phyloP scores from a whole-genome alignment of 208 protist genomes.

The Acanthamoeba castellanii region DNA sequence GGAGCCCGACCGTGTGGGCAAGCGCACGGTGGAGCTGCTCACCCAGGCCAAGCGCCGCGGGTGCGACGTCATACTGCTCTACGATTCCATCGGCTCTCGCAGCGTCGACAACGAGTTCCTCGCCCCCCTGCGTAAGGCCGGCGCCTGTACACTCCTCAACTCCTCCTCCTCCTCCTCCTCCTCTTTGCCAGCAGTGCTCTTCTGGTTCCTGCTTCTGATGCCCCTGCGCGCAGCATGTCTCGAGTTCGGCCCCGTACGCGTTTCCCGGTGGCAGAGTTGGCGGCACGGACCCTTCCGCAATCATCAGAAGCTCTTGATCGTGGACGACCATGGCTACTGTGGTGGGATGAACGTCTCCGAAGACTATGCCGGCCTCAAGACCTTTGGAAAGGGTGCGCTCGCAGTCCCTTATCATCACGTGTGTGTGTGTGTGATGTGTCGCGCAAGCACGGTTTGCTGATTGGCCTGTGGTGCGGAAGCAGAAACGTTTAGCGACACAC shows the following conservation, averaged over 20 bases:
- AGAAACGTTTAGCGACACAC: slow-evolving; percentile 80
- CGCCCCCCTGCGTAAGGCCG: neutral
- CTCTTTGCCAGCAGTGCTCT: neutral
- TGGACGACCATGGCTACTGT: slow-evolving; percentile 81
- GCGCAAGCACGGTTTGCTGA: neutral
- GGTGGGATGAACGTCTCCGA: slow-evolving; percentile 76
- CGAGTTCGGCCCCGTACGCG: slow-evolving; percentile 54
- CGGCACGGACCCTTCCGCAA: slow-evolving; percentile 75
- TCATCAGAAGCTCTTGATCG: slow-evolving; percentile 82
- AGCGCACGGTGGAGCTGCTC: slow-evolving; percentile 76
- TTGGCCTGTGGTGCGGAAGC: neutral
- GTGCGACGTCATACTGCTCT: slow-evolving; percentile 79
- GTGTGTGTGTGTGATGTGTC: too few species aligned
- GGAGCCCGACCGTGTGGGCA: slow-evolving; percentile 78
- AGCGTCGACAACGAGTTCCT: slow-evolving; percentile 49
- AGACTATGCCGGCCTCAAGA: slow-evolving; percentile 78
- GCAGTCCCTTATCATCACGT: neutral
- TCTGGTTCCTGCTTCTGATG: neutral
- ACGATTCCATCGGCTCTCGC: slow-evolving; percentile 81
- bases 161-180: neutral
- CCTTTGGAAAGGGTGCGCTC: slow-evolving; percentile 69
- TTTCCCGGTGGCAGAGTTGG: slow-evolving; percentile 49
- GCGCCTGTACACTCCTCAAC: neutral
- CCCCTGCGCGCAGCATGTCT: slow-evolving; percentile 20
- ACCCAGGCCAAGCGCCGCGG: slow-evolving; percentile 76